Base-by-base conservation (phyloP, 2,329 filamentous ascomycete species). In the Colletotrichum australisinense region DNA sequence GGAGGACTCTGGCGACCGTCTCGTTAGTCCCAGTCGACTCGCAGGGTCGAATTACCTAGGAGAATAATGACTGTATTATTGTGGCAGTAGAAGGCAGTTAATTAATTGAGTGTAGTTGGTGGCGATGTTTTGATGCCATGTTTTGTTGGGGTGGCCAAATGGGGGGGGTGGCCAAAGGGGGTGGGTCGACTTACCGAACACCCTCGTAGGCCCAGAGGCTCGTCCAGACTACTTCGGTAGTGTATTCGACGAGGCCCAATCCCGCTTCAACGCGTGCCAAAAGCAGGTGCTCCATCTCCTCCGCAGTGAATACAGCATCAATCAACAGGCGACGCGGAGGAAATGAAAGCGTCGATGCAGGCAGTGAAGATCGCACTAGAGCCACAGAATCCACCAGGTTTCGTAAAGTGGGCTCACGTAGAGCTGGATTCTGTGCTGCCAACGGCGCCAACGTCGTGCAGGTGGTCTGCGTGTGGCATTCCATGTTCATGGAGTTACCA, bases 301-400 rank as follows among this genome's bases (percentile, higher is more conserved):
- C 70, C 55, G 66, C 67, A 63, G 32, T 22, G 22, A n/a, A n/a
- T 56, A 57, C 49, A 56, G 30, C 49, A 49, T 73, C 60, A 73
- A 73, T 73, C 60, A 73, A 73, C 12, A 73, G 46, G 70, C 70
- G 67, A 73, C 70, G 70, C 70, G 67, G 70, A 70, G 70, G 70
- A 73, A 70, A 73, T 73, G 67, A 73, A 57, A 65, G 26, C 32
- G 70, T 65, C 67, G 70, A 73, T 73, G 67, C 70, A 73, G 70
- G 67, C 46, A 28, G 49, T 35, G 70, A 73, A 70, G 70, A 73
- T 70, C 60, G 70, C 67, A 73, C 70, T 60, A 49, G 56, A 62
- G 70, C 60, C 70, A 49, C 57, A 59, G 7, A 49, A 56, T 9
- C 66, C 70, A 73, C 56, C 70, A 28, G 35, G 67, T 64, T 38